A percentile compares a stretch with the other conserved stretches of the same genome.
Conservation (phyloP, 2,329 filamentous ascomycete genomes). For the Knoxdaviesia proteae region DNA sequence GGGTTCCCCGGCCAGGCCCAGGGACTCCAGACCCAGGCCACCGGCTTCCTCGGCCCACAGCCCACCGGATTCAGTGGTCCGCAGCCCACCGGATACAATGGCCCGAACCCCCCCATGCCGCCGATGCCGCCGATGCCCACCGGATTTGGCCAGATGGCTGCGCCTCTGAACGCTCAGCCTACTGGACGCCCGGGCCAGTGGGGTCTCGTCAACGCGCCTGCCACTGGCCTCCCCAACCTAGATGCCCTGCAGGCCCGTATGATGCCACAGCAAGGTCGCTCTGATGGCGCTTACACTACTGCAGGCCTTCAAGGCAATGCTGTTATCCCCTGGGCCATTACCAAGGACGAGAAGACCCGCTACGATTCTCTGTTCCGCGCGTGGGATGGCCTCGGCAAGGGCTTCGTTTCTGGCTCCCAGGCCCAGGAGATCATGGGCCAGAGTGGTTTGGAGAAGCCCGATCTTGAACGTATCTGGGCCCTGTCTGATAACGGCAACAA, state of each 20-base stretch:
- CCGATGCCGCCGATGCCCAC: slow-evolving; percentile 66
- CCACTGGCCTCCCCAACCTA: slow-evolving; percentile 78
- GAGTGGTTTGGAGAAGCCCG: slow-evolving; percentile 75
- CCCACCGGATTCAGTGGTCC: slow-evolving; percentile 34
- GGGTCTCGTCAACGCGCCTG: slow-evolving; percentile 91
- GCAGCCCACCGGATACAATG: slow-evolving; percentile 60
- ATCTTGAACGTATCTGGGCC: slow-evolving; percentile 87
- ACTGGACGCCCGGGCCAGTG: slow-evolving; percentile 87
- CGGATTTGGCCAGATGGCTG: slow-evolving; percentile 42
- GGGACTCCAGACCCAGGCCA: slow-evolving; percentile 25
- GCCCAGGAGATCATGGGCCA: slow-evolving; percentile 96
- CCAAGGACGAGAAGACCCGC: slow-evolving; percentile 93
- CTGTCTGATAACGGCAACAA: slow-evolving; percentile 86
- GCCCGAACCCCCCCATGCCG: slow-evolving; percentile 71
- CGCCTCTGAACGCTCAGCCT: slow-evolving; percentile 71
- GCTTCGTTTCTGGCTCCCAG: slow-evolving; percentile 76
- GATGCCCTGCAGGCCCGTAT: slow-evolving; percentile 80
- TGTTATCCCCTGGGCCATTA: slow-evolving; percentile 94
- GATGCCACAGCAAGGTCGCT: slow-evolving; percentile 91
- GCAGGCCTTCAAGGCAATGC: slow-evolving; percentile 80
- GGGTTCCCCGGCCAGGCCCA: slow-evolving; percentile 29
- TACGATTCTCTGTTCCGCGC: slow-evolving; percentile 90
- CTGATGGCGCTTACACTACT: slow-evolving; percentile 64
- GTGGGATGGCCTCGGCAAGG: slow-evolving; percentile 89
- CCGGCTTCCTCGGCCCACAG: slow-evolving; percentile 17